Evolutionary conservation across 2,329 filamentous ascomycete genomes (phyloP).

Genomic region (Biscogniauxia sp.): DNA sequence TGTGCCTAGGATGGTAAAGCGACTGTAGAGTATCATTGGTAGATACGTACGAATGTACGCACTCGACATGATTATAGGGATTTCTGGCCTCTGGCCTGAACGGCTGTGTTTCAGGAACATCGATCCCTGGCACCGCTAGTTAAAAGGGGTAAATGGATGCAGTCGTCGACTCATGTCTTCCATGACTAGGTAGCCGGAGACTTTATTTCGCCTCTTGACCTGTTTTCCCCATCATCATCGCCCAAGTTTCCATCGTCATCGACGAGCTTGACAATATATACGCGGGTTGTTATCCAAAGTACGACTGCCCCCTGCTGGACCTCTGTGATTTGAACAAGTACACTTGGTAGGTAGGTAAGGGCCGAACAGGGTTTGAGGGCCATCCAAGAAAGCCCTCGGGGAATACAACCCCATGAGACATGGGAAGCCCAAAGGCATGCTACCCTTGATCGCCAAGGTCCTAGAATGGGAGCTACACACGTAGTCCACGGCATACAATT

Average conservation of each 20-base stretch:
- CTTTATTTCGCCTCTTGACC: neutral
- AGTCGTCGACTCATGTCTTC: neutral
- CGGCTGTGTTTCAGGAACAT: neutral
- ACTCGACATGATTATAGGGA: neutral
- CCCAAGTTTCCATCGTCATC: neutral
- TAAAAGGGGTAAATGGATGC: neutral
- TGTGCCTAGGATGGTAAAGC: neutral
- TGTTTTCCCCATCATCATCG: neutral
- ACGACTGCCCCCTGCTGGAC: neutral
- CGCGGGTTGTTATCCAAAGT: too few relatives aligned
- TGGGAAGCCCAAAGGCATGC: constrained; percentile 6
- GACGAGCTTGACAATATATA: neutral
- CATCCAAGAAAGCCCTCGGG: neutral
- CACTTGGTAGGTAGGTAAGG: too few relatives aligned
- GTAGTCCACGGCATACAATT: constrained; percentile 11
- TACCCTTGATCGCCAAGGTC: constrained; percentile 21
- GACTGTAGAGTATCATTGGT: neutral
- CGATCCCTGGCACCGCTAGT: neutral
- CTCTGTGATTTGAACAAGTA: neutral
- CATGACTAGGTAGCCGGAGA: too few relatives aligned
- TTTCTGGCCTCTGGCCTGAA: neutral
- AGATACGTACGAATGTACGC: neutral
- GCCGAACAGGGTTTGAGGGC: neutral
- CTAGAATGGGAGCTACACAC: constrained; percentile 15
- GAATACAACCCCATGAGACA: constrained; percentile 19